These are phyloP conservation scores for Phytophthora sp. DNA, from an alignment of 352 stramenopile species.

Conservation along the genomic window DNA sequence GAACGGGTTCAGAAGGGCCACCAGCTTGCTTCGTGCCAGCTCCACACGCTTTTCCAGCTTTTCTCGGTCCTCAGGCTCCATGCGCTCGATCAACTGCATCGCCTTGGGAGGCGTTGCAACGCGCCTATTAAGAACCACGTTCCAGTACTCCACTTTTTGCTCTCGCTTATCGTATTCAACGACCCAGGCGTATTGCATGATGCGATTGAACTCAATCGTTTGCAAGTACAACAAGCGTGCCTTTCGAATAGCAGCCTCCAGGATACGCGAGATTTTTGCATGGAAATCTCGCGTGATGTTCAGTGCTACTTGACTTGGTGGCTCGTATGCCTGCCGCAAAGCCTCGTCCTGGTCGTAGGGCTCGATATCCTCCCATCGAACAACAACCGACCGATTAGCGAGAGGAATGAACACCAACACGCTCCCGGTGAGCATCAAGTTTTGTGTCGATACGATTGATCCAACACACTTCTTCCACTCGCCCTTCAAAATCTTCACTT, in stretches of 20 bases:
- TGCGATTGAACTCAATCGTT: constrained; percentile 69
- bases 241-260: constrained; percentile 37
- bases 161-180: constrained; percentile 64
- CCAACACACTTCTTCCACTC: constrained; percentile 56
- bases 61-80: constrained; percentile 58
- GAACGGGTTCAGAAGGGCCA: constrained; percentile 61
- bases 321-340: constrained; percentile 47
- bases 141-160: constrained; percentile 72
- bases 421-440: constrained; percentile 60
- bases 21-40: constrained; percentile 59
- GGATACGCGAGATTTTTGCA: constrained; percentile 37
- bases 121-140: constrained; percentile 75
- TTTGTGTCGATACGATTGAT: constrained; percentile 67
- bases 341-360: constrained; percentile 53
- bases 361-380: constrained; percentile 60
- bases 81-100: constrained; percentile 62
- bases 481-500: constrained; percentile 55
- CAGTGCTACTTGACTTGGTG: constrained; percentile 29
- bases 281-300: constrained; percentile 49
- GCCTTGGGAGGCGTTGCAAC: constrained; percentile 54
- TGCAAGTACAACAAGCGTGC: constrained; percentile 69
- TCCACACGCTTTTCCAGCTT: constrained; percentile 59
- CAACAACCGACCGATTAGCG: constrained; percentile 60
- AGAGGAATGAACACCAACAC: constrained; percentile 67
- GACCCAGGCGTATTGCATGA: constrained; percentile 72